Conservation (phyloP, 2,329 filamentous ascomycete genomes). For the Graphilbum fragrans region DNA sequence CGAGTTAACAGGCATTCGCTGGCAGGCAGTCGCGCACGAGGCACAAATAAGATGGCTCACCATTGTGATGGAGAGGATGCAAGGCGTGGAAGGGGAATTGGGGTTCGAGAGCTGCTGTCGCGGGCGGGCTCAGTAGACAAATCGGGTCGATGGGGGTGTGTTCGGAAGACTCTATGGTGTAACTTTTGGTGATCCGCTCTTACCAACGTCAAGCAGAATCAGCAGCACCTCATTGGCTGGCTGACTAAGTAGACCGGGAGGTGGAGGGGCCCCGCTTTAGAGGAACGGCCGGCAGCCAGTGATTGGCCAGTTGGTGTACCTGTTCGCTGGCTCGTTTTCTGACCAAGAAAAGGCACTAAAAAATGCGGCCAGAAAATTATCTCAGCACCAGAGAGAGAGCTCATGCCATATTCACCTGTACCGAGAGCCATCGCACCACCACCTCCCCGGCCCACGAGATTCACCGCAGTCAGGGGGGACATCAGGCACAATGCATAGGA, state of each 20-base stretch:
- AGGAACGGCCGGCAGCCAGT: background rate
- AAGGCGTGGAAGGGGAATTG: constrained; percentile 2
- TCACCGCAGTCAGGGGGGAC: too few species aligned
- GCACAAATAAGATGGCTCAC: constrained; percentile 33
- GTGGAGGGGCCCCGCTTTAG: background rate
- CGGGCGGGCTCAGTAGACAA: background rate
- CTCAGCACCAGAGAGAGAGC: too few species aligned
- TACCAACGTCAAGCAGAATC: constrained; percentile 6
- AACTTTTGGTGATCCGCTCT: background rate
- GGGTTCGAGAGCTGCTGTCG: background rate
- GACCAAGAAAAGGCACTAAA: too few species aligned
- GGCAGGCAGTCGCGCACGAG: background rate
- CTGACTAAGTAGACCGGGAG: constrained; percentile 3
- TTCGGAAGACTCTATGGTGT: background rate
- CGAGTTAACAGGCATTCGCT: too few species aligned
- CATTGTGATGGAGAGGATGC: constrained; percentile 27
- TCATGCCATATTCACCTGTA: too few species aligned
- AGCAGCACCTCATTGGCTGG: constrained; percentile 7
- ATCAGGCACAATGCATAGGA: constrained; percentile 40
- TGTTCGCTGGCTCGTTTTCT: too few species aligned
- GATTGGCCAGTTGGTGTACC: constrained; percentile 2
- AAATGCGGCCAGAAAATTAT: too few species aligned
- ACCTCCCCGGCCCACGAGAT: too few species aligned
- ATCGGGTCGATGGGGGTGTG: background rate
- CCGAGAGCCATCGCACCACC: too few species aligned